Evolutionary conservation across 2,329 filamentous ascomycete genomes (phyloP), one percentile per base, ranked within the genome.

Genomic region (Aureobasidium subglaciale): DNA sequence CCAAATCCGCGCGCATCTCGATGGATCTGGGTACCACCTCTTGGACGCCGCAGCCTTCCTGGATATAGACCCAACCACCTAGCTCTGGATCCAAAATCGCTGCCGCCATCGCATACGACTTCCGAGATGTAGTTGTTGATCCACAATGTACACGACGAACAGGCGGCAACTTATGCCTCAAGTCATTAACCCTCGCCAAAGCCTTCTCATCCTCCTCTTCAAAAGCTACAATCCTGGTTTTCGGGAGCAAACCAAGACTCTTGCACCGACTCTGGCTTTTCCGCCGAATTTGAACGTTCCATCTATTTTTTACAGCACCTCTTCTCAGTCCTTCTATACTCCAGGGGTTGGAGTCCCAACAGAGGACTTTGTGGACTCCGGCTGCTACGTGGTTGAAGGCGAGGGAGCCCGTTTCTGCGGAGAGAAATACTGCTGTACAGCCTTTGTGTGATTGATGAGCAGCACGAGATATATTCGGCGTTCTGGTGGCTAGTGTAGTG

Each of bases 321-420:
- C 72, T 59, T 25, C 67, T 62, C 49, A 76, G 58, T 0, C 75
- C 75, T 59, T 78, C 75, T 9, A 74, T 64, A 56, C 69, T 73
- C 75, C 75, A 78, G 0, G 69, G 63, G 65, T 96, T 96, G 42
- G 96, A 75, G 70, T 97, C 92, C 87, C 89, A 97, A 63, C 90
- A 88, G 38, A 93, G 74, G 1, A 96, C 86, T 46, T 80, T 74
- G 8, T 64, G 73, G 64, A 91, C 73, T 0, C 89, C 90, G 16
- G 86, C 80, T 58, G 75, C 78, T 6, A 85, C 79, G 70, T 96
- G 96, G 29, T 83, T 87, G 65, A 96, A 95, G 3, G 87, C 82
- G 71, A 97, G 96, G 71, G 96, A 96, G 5, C 92, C 92, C 61
- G 96, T 96, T 0, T 92, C 92, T 0, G 88, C 89, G 72, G 95